phyloP scores from a whole-genome alignment of 2,329 filamentous ascomycete species.

The Hyphodiscus sp. region DNA sequence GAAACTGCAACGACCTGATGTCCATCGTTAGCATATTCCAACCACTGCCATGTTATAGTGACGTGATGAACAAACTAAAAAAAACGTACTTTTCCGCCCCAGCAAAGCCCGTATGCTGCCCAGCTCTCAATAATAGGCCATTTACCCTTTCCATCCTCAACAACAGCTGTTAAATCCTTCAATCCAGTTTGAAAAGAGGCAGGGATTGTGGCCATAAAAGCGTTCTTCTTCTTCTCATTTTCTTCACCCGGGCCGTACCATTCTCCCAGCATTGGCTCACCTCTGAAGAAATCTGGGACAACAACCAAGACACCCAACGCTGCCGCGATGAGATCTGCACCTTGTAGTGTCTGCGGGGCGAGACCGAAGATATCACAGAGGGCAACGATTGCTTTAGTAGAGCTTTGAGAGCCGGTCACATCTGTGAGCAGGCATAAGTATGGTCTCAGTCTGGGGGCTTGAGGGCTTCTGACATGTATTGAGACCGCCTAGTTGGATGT shows the following conservation, averaged over 20 bases:
- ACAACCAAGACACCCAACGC: constrained; percentile 58
- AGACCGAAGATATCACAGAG: constrained; percentile 61
- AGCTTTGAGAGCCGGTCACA: constrained; percentile 37
- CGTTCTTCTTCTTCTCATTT: constrained; percentile 43
- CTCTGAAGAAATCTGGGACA: constrained; percentile 87
- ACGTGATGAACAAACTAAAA: neutral
- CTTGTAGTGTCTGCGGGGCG: constrained; percentile 63
- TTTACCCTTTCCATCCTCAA: constrained; percentile 32
- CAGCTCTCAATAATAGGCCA: constrained; percentile 45
- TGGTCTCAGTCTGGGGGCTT: neutral
- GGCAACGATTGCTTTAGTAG: constrained; percentile 50
- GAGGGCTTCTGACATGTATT: constrained; percentile 12
- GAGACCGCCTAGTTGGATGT: constrained; percentile 10
- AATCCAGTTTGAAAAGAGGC: too few relatives aligned
- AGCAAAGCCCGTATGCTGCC: constrained; percentile 24
- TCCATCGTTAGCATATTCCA: neutral
- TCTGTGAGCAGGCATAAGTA: constrained; percentile 22
- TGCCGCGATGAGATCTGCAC: constrained; percentile 56
- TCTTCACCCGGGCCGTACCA: constrained; percentile 45
- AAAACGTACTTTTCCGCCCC: constrained; percentile 24
- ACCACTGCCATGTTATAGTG: neutral
- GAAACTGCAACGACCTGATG: constrained; percentile 15
- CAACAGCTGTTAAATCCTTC: constrained; percentile 25
- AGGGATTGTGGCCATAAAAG: constrained; percentile 4
- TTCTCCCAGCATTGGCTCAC: constrained; percentile 38